phyloP scores from a whole-genome alignment of 1,139 yeast species.

The Kurtzmaniella quercitrusa region DNA sequence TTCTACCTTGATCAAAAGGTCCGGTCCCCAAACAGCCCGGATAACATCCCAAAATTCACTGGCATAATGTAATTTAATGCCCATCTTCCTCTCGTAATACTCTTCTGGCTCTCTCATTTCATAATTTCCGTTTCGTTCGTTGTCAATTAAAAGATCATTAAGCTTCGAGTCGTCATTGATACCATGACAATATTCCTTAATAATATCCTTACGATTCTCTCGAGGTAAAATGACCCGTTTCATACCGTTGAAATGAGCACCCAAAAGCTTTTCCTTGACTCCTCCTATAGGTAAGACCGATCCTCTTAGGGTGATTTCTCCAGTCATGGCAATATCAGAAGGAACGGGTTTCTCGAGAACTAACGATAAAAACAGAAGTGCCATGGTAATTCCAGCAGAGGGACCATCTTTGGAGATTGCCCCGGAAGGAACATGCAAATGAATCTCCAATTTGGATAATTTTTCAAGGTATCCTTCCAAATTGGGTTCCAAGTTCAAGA shows the following conservation, averaged over 20 bases:
- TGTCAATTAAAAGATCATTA: conserved; percentile 36
- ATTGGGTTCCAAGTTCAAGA: conserved; percentile 22
- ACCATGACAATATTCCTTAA: conserved; percentile 47
- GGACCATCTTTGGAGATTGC: conserved; percentile 91
- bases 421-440: conserved; percentile 88
- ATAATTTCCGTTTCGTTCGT: conserved; percentile 17
- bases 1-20: conserved; percentile 26
- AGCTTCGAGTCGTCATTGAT: conserved; percentile 30
- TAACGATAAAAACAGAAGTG: conserved; percentile 71
- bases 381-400: conserved; percentile 89
- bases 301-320: conserved; percentile 86
- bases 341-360: conserved; percentile 67
- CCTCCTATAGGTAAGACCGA: conserved; percentile 89
- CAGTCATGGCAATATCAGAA: conserved; percentile 81
- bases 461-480: conserved; percentile 19
- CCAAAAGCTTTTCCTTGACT: conserved; percentile 74
- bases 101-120: conserved; percentile 42
- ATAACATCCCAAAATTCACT: conserved; percentile 78
- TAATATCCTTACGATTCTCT: conserved; percentile 66
- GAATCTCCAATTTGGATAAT: conserved; percentile 58
- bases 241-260: conserved; percentile 71
- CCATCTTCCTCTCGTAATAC: conserved; percentile 46
- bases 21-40: conserved; percentile 60
- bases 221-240: conserved; percentile 64
- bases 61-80: conserved; percentile 59